Base-by-base conservation (phyloP, 2,329 filamentous ascomycete genomes). In the Claviceps sp. region DNA sequence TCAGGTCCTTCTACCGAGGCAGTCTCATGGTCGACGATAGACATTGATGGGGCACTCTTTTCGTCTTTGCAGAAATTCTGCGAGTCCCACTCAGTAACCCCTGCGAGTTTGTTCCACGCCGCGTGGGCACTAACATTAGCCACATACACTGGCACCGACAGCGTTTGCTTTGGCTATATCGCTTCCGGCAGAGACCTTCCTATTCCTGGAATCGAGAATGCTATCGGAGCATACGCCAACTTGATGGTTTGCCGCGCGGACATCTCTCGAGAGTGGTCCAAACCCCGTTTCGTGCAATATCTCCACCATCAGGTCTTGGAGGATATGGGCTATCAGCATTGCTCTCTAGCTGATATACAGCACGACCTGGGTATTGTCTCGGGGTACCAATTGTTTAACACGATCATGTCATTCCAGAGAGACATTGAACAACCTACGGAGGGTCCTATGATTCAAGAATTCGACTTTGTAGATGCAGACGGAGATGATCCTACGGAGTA, bases 91-190 rank as follows among this genome's bases (percentile, higher is more conserved):
- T 68, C 65, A 5, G 63, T 74, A 11, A 80, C 76, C 0, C 54
- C 74, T 0, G 72, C 76, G 0, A 74, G 69, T 37, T 57, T 79
- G 2, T 64, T 80, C 0, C 74, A 78, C 50, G 66, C 75, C 29
- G 68, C 68, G 0, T 80, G 77, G 77, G 72, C 70, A 1, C 64
- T 79, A 20, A 66, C 76, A 0, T 58, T 80, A 3, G 66, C 70
- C 2, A 62, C 62, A 4, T 77, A 76, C 55, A 75, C 75, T 1
- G 69, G 69, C 0, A 61, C 64, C 0, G 63, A 65, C 2, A 71
- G 76, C 42, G 68, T 78, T 0, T 74, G 71, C 34, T 80, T 79
- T 53, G 77, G 77, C 1, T 75, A 78, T 51, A 68, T 78, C 0
- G 61, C 75, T 3, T 75, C 74, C 0, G 77, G 77, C 1, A 67